A percentile compares a stretch with the other conserved stretches of the same genome.
Evolutionary conservation across 257 asterid species (phyloP).

Genomic region (Solanum ossicruentum): DNA sequence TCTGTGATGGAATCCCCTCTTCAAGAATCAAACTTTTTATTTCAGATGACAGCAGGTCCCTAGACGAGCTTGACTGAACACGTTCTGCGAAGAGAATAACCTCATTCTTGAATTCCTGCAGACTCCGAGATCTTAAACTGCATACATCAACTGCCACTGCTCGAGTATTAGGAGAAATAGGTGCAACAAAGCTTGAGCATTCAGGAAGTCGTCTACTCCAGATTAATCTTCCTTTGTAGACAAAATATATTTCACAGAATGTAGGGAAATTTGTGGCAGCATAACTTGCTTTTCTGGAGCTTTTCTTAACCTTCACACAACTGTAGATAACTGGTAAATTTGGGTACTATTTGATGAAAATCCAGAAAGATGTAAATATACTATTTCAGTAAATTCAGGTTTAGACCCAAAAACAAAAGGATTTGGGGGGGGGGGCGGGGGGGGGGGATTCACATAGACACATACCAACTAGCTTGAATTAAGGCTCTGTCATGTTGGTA

Average conservation of each 20-base stretch:
- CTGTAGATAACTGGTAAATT: slow-evolving; percentile 24
- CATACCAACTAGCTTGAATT: background rate
- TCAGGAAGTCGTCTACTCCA: slow-evolving; percentile 50
- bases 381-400: background rate
- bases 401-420: background rate
- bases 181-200: slow-evolving; percentile 13
- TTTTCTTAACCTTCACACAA: slow-evolving; percentile 46
- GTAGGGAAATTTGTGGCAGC: slow-evolving; percentile 51
- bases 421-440: background rate
- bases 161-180: slow-evolving; percentile 7
- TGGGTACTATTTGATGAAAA: background rate
- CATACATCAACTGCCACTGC: slow-evolving; percentile 10
- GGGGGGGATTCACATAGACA: background rate
- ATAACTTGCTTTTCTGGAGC: slow-evolving; percentile 54
- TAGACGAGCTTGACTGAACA: slow-evolving; percentile 9
- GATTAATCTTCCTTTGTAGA: slow-evolving; percentile 56
- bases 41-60: slow-evolving; percentile 12
- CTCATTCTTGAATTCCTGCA: slow-evolving; percentile 14
- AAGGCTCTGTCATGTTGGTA: background rate
- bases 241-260: slow-evolving; percentile 67
- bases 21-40: background rate
- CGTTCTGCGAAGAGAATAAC: slow-evolving; percentile 6
- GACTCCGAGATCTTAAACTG: slow-evolving; percentile 22
- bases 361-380: background rate
- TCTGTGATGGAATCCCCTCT: background rate